Conservation (phyloP, 192 early-diverging fungal genomes). For the Mortierella antarctica region DNA sequence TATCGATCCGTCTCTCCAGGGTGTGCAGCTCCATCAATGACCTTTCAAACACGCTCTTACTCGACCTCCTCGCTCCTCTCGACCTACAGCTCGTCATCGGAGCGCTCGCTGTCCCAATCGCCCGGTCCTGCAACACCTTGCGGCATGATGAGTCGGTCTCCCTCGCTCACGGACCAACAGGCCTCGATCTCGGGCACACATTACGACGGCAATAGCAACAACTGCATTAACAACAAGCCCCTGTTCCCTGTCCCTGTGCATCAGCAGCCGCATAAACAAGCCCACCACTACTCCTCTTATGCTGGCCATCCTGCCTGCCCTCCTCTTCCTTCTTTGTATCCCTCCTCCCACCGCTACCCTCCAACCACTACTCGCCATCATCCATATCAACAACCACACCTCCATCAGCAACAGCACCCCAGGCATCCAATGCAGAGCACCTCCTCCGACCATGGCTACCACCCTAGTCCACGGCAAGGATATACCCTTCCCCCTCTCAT, state of each 20-base stretch:
- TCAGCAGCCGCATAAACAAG: slow-evolving; percentile 1
- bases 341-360: slow-evolving; percentile 1
- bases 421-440: no score
- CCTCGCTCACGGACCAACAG: slow-evolving; percentile 16
- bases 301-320: slow-evolving; percentile 2
- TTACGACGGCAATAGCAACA: not conserved
- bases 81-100: slow-evolving; percentile 16
- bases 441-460: not conserved
- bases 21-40: slow-evolving; percentile 14
- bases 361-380: slow-evolving; percentile 19
- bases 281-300: not conserved
- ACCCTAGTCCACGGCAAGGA: slow-evolving; percentile 1
- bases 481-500: slow-evolving; percentile 3
- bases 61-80: slow-evolving; percentile 34
- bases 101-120: slow-evolving; percentile 22
- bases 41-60: slow-evolving; percentile 32
- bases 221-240: not conserved
- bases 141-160: slow-evolving; percentile 20
- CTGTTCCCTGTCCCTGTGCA: not conserved
- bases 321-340: not conserved
- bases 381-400: slow-evolving; percentile 13
- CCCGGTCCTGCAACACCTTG: slow-evolving; percentile 43
- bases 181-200: slow-evolving; percentile 1
- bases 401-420: slow-evolving; percentile 14
- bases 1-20: slow-evolving; percentile 22